These are phyloP conservation scores for Phialemoniopsis sp. DNA, from an alignment of 2,329 filamentous ascomycete species.

Conservation along the genomic window DNA sequence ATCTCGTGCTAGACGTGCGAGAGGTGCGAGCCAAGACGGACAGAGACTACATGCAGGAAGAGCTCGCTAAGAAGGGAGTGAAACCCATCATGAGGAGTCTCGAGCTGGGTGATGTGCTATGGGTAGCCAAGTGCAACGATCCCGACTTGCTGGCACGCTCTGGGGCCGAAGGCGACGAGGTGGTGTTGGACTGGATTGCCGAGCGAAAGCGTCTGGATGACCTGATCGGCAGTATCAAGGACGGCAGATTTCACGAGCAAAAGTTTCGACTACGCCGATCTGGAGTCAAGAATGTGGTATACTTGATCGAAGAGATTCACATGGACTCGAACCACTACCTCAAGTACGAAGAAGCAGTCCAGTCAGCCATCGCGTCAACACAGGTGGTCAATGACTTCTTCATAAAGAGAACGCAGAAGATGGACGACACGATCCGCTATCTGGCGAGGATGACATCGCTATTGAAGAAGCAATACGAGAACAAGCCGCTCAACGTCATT, in stretches of 20 bases:
- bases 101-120: conserved; percentile 72
- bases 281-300: conserved; percentile 72
- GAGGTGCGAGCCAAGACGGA: conserved; percentile 71
- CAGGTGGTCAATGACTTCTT: conserved; percentile 79
- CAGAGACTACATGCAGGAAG: conserved; percentile 71
- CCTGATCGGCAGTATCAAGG: conserved; percentile 74
- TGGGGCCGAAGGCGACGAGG: conserved; percentile 61
- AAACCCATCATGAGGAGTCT: conserved; percentile 63
- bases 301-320: conserved; percentile 71
- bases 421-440: conserved; percentile 77
- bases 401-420: conserved; percentile 68
- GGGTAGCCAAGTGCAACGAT: conserved; percentile 71
- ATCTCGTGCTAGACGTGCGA: conserved; percentile 69
- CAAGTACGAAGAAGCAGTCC: conserved; percentile 62
- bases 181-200: conserved; percentile 76
- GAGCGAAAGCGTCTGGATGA: conserved; percentile 80
- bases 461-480: conserved; percentile 62
- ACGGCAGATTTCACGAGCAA: conserved; percentile 78
- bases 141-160: conserved; percentile 47
- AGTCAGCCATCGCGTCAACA: conserved; percentile 70
- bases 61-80: conserved; percentile 63
- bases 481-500: conserved; percentile 54
- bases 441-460: conserved; percentile 67
- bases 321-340: conserved; percentile 49
- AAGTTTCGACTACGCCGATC: conserved; percentile 74